Conservation (phyloP, 176 grass and related monocot species). For the Zea mays region DNA sequence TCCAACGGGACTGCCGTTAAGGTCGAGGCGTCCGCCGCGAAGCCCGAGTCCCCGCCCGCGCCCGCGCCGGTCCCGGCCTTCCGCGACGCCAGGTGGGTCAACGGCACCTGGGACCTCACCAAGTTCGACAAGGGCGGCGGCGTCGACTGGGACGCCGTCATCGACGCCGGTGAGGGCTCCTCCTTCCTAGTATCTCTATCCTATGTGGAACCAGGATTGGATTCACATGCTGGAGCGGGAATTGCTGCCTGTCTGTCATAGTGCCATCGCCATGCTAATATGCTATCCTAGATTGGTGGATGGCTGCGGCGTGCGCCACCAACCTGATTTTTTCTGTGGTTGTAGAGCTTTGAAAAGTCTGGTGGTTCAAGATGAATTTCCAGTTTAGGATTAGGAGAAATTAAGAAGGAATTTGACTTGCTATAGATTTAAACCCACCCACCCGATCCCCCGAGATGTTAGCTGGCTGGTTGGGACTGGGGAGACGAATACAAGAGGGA, state of each 20-base stretch:
- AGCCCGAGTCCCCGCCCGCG: not conserved
- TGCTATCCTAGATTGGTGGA: not conserved
- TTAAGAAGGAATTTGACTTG: too few relatives aligned
- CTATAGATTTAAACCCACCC: too few relatives aligned
- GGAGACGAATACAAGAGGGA: too few relatives aligned
- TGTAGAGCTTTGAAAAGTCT: too few relatives aligned
- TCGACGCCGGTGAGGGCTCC: conserved; percentile 68
- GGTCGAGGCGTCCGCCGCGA: not conserved
- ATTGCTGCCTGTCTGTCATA: not conserved
- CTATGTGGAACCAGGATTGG: not conserved
- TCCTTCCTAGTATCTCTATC: not conserved
- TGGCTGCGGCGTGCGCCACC: too few relatives aligned
- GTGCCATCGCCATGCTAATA: too few relatives aligned
- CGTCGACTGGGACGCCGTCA: conserved; percentile 89
- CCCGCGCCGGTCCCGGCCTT: conserved; percentile 37
- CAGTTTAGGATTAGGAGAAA: too few relatives aligned
- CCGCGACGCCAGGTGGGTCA: conserved; percentile 73
- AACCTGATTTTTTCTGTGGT: too few relatives aligned
- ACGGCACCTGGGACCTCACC: conserved; percentile 82
- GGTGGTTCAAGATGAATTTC: too few relatives aligned
- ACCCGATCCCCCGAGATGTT: too few relatives aligned
- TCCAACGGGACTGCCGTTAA: conserved; percentile 47
- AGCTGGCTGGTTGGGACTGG: too few relatives aligned
- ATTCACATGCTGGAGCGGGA: not conserved
- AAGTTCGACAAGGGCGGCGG: conserved; percentile 65